Evolutionary conservation across 495 filamentous ascomycete species (phyloP).

Genomic region (Pyrenula aspistea): DNA sequence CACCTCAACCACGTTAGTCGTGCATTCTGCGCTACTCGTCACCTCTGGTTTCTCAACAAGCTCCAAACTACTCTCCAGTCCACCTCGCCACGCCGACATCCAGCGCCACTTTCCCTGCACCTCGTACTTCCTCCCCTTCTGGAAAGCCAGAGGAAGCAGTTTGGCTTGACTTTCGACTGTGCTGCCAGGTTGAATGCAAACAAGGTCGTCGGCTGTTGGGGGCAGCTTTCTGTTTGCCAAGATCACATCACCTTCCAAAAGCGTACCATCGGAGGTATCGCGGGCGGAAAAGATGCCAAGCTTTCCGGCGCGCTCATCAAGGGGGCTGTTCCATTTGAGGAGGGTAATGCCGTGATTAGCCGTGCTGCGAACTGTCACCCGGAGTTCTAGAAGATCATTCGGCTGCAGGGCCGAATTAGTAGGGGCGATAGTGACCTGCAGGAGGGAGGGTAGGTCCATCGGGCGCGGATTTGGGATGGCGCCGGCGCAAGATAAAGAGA

Average conservation of each 20-base stretch:
- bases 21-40: background rate
- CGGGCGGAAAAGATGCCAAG: constrained; percentile 32
- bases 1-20: background rate
- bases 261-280: constrained; percentile 16
- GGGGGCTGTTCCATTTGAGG: constrained; percentile 34
- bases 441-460: constrained; percentile 7
- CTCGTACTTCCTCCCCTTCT: background rate
- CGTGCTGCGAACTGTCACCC: constrained; percentile 29
- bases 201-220: constrained; percentile 23
- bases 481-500: background rate
- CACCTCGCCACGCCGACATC: background rate
- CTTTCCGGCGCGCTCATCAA: constrained; percentile 31
- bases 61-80: background rate
- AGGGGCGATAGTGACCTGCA: constrained; percentile 6
- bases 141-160: background rate
- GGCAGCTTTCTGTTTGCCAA: constrained; percentile 33
- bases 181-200: constrained; percentile 24
- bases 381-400: constrained; percentile 5
- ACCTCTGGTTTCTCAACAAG: background rate
- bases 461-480: background rate
- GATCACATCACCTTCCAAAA: constrained; percentile 25
- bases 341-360: constrained; percentile 28
- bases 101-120: background rate
- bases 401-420: constrained; percentile 6
- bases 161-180: background rate